phyloP scores from a whole-genome alignment of 2,329 filamentous ascomycete genomes.

The Paraphoma chrysanthemicola region DNA sequence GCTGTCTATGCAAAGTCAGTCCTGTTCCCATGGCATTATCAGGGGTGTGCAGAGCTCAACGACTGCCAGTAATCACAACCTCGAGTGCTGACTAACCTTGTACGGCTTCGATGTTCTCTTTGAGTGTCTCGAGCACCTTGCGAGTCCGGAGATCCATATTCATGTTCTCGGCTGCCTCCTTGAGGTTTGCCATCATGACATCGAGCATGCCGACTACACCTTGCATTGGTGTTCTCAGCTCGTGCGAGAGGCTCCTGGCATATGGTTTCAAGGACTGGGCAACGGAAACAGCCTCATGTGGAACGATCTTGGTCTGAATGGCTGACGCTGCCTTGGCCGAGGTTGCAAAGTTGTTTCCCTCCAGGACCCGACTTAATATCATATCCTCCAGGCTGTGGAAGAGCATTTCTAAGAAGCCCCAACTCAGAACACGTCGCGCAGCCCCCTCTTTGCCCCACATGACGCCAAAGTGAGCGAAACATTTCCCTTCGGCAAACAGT shows the following conservation, averaged over 20 bases:
- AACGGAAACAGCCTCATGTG: slow-evolving; percentile 63
- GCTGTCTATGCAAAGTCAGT: slow-evolving; percentile 59
- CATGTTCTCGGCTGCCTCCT: slow-evolving; percentile 68
- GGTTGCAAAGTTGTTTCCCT: slow-evolving; percentile 56
- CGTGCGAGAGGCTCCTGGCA: slow-evolving; percentile 74
- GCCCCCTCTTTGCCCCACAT: slow-evolving; percentile 73
- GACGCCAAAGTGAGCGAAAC: slow-evolving; percentile 73
- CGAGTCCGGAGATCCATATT: slow-evolving; percentile 59
- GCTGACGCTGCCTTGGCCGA: slow-evolving; percentile 27
- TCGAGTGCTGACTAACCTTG: slow-evolving; percentile 61
- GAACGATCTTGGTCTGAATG: slow-evolving; percentile 54
- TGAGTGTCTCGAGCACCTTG: slow-evolving; percentile 67
- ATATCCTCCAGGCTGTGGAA: slow-evolving; percentile 73
- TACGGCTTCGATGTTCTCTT: slow-evolving; percentile 73
- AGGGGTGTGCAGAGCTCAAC: background rate
- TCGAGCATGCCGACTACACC: slow-evolving; percentile 79
- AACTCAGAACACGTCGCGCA: slow-evolving; percentile 62
- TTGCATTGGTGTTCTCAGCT: slow-evolving; percentile 76
- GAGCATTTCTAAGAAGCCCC: slow-evolving; percentile 72
- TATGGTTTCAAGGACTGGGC: slow-evolving; percentile 74
- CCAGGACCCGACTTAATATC: slow-evolving; percentile 64
- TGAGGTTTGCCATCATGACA: slow-evolving; percentile 76
- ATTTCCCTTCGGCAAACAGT: slow-evolving; percentile 69
- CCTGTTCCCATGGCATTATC: background rate
- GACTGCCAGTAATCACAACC: background rate